phyloP scores from a whole-genome alignment of 768 basidiomycete genomes.

The Mycena belliarum region DNA sequence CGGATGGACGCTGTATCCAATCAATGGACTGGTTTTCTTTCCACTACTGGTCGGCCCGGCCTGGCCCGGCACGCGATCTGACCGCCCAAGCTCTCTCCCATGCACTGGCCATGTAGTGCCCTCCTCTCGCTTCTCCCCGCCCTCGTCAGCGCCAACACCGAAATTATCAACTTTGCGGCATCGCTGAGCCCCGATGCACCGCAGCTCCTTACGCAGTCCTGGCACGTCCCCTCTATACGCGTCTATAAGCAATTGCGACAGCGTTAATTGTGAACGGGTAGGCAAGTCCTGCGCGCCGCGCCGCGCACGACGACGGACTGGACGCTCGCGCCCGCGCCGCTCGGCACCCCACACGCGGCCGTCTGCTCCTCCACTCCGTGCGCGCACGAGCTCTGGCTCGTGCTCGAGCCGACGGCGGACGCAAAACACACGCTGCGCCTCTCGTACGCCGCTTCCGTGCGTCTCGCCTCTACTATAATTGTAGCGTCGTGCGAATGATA shows the following conservation, averaged over 20 bases:
- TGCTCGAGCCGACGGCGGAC: constrained; percentile 31
- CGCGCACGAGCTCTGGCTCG: constrained; percentile 36
- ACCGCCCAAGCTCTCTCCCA: not conserved
- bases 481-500: not conserved
- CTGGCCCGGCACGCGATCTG: too few relatives aligned
- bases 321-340: constrained; percentile 29
- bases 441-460: constrained; percentile 40
- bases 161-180: constrained; percentile 18
- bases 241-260: too few relatives aligned
- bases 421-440: constrained; percentile 33
- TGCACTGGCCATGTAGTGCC: not conserved
- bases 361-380: constrained; percentile 34
- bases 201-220: not conserved
- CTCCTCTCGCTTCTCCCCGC: not conserved
- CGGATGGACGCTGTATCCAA: too few relatives aligned
- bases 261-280: too few relatives aligned
- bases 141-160: constrained; percentile 15
- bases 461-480: constrained; percentile 12
- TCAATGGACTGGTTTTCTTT: too few relatives aligned
- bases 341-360: constrained; percentile 31
- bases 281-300: not conserved
- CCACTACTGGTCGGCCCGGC: too few relatives aligned
- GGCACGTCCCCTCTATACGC: not conserved
- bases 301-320: not conserved
- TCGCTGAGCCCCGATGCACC: not conserved